Evolutionary conservation across 2,329 filamentous ascomycete species (phyloP).

Genomic region (Aspergillus amoenus): DNA sequence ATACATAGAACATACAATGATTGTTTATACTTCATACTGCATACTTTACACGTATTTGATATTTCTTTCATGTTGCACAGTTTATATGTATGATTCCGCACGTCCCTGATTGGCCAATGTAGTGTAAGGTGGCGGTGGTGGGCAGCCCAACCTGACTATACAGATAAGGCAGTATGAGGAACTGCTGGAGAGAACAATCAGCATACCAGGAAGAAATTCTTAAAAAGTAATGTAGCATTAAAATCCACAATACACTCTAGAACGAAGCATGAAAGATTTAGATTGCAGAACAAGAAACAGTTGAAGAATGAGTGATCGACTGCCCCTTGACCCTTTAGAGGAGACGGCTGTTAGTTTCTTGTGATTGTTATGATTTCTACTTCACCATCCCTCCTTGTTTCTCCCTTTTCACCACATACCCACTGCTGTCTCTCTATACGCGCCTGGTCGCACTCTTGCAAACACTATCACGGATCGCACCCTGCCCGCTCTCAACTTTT

Average conservation of each 20-base stretch:
- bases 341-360: neutral
- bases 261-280: neutral
- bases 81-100: neutral
- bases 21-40: neutral
- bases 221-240: neutral
- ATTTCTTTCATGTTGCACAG: too few species aligned
- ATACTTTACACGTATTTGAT: too few species aligned
- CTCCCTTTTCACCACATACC: slow-evolving; percentile 5
- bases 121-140: neutral
- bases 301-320: slow-evolving; percentile 17
- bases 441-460: neutral
- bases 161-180: neutral
- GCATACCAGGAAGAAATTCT: neutral
- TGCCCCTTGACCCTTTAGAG: slow-evolving; percentile 12
- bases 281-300: neutral
- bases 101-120: neutral
- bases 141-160: neutral
- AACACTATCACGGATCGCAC: neutral
- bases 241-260: neutral
- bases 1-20: neutral
- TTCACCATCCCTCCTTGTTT: slow-evolving; percentile 13
- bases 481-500: neutral
- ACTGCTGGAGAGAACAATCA: neutral
- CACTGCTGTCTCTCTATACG: neutral
- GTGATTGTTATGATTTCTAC: slow-evolving; percentile 8